phyloP scores from a whole-genome alignment of 306 rosid species.

The Acacia crassicarpa region DNA sequence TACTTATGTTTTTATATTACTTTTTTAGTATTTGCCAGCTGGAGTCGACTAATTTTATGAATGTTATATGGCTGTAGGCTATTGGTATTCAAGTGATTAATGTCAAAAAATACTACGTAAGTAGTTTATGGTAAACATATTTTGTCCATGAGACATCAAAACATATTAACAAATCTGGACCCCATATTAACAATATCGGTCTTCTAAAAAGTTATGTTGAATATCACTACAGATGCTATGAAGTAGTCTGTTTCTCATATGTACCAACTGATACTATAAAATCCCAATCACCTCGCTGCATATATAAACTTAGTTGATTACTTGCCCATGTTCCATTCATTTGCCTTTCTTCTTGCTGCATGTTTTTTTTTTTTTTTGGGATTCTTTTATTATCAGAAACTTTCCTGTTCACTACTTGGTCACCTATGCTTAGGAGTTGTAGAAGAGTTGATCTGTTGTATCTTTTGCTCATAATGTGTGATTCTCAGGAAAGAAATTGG shows the following conservation, averaged over 20 bases:
- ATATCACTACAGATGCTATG: constrained; percentile 2
- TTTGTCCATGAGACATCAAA: not conserved
- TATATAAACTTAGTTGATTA: not conserved
- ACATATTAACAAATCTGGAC: too few relatives aligned
- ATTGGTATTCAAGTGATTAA: not conserved
- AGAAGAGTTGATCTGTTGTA: not conserved
- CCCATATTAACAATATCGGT: not conserved
- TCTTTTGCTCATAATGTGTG: constrained; percentile 20
- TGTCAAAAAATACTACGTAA: not conserved
- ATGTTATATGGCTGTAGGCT: not conserved
- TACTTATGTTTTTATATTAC: not conserved
- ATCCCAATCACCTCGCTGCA: constrained; percentile 7
- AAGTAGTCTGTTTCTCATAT: not conserved
- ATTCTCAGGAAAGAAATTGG: constrained; percentile 77
- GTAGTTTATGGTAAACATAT: not conserved
- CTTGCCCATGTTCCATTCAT: not conserved
- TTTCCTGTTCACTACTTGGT: not conserved
- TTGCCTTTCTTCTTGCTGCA: constrained; percentile 7
- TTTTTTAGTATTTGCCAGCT: not conserved
- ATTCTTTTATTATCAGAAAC: not conserved
- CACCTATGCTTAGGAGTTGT: not conserved
- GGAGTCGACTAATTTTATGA: not conserved
- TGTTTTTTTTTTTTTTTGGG: constrained; percentile 8
- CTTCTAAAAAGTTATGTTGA: not conserved
- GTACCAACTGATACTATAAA: not conserved